phyloP scores from a whole-genome alignment of 176 grass and related monocot genomes.

The Poa annua region DNA sequence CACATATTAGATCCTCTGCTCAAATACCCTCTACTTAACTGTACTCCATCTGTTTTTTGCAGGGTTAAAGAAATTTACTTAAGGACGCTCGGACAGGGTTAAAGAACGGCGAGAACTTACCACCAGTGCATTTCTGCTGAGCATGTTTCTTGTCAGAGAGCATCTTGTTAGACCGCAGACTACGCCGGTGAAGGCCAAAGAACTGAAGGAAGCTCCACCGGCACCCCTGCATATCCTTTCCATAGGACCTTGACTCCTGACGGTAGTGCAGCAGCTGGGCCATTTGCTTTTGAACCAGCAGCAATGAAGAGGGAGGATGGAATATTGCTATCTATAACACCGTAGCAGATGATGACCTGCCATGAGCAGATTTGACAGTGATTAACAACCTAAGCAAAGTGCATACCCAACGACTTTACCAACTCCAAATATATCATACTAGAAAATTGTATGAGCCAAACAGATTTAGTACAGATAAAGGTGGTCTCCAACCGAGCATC shows the following conservation, averaged over 20 bases:
- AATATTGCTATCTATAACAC: constrained; percentile 28
- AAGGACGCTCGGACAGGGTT: background rate
- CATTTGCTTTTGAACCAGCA: constrained; percentile 44
- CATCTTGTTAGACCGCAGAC: constrained; percentile 46
- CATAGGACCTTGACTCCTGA: constrained; percentile 55
- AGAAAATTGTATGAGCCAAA: constrained; percentile 30
- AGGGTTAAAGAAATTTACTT: background rate
- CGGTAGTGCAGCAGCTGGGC: constrained; percentile 60
- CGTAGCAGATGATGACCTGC: constrained; percentile 42
- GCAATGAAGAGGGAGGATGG: constrained; percentile 35
- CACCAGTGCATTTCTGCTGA: constrained; percentile 38
- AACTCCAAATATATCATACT: constrained; percentile 18
- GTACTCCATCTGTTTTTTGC: too few species aligned
- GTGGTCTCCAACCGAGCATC: background rate
- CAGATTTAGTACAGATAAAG: constrained; percentile 35
- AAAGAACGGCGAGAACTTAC: constrained; percentile 37
- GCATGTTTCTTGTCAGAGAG: constrained; percentile 57
- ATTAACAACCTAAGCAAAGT: constrained; percentile 44
- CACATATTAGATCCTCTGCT: background rate
- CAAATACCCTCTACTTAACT: too few species aligned
- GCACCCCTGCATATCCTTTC: constrained; percentile 62
- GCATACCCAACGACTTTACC: constrained; percentile 25
- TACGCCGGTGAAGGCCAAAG: constrained; percentile 61
- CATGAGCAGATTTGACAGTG: constrained; percentile 43
- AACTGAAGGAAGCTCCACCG: constrained; percentile 74